A percentile compares a stretch with the other conserved stretches of the same genome.
These are phyloP conservation scores for Cryptococcus neoformans DNA, from an alignment of 1,284 basidiomycete genomes.

Conservation along the genomic window DNA sequence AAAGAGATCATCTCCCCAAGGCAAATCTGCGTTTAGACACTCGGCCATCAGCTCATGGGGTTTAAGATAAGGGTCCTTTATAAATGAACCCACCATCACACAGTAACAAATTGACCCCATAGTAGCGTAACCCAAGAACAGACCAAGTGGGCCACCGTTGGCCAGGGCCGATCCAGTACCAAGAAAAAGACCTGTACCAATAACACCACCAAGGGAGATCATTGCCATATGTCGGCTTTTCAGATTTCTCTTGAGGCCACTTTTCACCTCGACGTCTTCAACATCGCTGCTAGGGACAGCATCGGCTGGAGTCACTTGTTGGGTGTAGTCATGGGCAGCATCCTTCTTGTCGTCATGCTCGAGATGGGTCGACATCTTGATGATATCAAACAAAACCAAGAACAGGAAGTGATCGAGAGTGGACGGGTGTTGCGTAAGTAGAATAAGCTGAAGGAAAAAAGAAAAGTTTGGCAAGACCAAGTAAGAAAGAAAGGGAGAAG, in stretches of 20 bases:
- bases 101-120: conserved; percentile 47
- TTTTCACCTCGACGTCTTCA: not conserved
- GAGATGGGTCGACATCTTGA: not conserved
- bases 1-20: conserved; percentile 52
- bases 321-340: conserved; percentile 3
- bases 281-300: not conserved
- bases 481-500: no score
- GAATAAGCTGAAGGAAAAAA: no score
- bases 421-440: no score
- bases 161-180: conserved; percentile 27
- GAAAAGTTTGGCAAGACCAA: no score
- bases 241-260: conserved; percentile 21
- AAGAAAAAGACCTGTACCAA: conserved; percentile 24
- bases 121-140: conserved; percentile 45
- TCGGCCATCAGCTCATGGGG: not conserved
- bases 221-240: conserved; percentile 28
- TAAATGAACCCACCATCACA: conserved; percentile 36
- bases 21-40: conserved; percentile 32
- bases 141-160: conserved; percentile 51
- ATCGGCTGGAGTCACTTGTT: not conserved
- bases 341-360: conserved; percentile 19
- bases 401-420: no score
- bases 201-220: conserved; percentile 23
- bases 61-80: no score
- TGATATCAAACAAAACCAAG: no score